These are phyloP conservation scores for Abortiporus biennis DNA, from an alignment of 1,284 basidiomycete genomes.

Conservation along the genomic window DNA sequence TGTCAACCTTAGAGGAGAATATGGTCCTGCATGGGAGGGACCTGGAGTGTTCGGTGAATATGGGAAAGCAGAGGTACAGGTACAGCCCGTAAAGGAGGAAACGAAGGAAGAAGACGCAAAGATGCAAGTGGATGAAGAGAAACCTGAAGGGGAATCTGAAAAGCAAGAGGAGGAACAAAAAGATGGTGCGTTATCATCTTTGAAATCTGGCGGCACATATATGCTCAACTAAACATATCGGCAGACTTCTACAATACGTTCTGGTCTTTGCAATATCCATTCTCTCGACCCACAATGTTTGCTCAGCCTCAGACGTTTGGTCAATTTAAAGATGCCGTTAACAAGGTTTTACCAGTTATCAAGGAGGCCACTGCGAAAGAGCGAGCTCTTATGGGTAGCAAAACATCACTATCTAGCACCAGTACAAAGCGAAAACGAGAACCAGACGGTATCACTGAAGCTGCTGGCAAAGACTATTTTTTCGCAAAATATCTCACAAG, in stretches of 20 bases:
- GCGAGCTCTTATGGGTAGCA: slow-evolving; percentile 73
- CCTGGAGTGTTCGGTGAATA: slow-evolving; percentile 34
- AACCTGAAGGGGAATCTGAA: neutral
- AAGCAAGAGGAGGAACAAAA: slow-evolving; percentile 35
- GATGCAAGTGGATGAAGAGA: slow-evolving; percentile 8
- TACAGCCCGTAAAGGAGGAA: slow-evolving; percentile 1
- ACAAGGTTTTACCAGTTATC: slow-evolving; percentile 68
- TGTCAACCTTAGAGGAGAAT: slow-evolving; percentile 85
- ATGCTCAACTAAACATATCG: neutral
- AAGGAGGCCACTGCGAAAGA: slow-evolving; percentile 82
- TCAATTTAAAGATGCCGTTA: slow-evolving; percentile 63
- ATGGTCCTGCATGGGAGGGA: slow-evolving; percentile 74
- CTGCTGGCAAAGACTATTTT: slow-evolving; percentile 65
- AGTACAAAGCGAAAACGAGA: slow-evolving; percentile 64
- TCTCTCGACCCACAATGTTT: slow-evolving; percentile 67
- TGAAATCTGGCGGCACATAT: slow-evolving; percentile 5
- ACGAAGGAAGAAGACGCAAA: slow-evolving; percentile 4
- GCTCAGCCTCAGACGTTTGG: slow-evolving; percentile 45
- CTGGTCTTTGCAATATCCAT: slow-evolving; percentile 78
- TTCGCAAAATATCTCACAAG: slow-evolving; percentile 90
- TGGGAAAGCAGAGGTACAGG: neutral
- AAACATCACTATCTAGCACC: slow-evolving; percentile 26
- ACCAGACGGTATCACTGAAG: slow-evolving; percentile 39
- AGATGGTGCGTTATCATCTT: slow-evolving; percentile 42
- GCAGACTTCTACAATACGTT: slow-evolving; percentile 79